Evolutionary conservation across 805 yeast species (phyloP).

Genomic region (Wickerhamiella brachini): DNA sequence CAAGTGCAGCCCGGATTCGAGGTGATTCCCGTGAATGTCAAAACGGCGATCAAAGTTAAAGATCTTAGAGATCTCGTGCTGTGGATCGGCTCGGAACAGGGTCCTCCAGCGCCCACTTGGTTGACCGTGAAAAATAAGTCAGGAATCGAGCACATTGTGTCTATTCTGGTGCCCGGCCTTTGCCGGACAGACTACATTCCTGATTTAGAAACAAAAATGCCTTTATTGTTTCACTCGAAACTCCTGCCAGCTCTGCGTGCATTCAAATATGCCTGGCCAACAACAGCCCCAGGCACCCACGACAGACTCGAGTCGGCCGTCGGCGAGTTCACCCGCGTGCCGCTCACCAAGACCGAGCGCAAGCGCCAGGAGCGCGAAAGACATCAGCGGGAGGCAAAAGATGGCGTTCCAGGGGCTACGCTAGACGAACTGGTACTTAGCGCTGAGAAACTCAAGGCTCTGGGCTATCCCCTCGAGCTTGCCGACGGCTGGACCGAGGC

Average conservation of each 20-base stretch:
- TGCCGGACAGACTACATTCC: slow-evolving; percentile 15
- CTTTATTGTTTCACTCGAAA: slow-evolving; percentile 11
- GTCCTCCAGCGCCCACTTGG: slow-evolving; percentile 33
- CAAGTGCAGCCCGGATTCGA: slow-evolving; percentile 16
- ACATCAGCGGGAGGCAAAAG: slow-evolving; percentile 19
- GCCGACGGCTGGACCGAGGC: slow-evolving; percentile 35
- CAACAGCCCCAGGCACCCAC: slow-evolving; percentile 53
- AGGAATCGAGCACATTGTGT: slow-evolving; percentile 39
- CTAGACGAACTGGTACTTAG: slow-evolving; percentile 30
- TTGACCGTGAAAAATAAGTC: slow-evolving; percentile 34
- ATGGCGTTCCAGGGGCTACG: neutral
- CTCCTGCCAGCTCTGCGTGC: slow-evolving; percentile 26
- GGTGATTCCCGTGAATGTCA: slow-evolving; percentile 7
- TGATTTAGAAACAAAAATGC: slow-evolving; percentile 28
- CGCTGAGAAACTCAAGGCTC: neutral
- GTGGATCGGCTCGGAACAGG: slow-evolving; percentile 27
- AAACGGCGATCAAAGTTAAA: slow-evolving; percentile 10
- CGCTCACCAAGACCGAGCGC: slow-evolving; percentile 44
- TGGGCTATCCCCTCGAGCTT: slow-evolving; percentile 8
- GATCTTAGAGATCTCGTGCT: slow-evolving; percentile 36
- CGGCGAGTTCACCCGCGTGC: slow-evolving; percentile 42
- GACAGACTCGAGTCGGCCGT: slow-evolving; percentile 41
- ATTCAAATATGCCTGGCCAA: slow-evolving; percentile 35
- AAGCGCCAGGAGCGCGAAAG: slow-evolving; percentile 25
- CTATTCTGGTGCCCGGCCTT: slow-evolving; percentile 55